Conservation (phyloP, 768 basidiomycete genomes). For the Exidia glandulosa region DNA sequence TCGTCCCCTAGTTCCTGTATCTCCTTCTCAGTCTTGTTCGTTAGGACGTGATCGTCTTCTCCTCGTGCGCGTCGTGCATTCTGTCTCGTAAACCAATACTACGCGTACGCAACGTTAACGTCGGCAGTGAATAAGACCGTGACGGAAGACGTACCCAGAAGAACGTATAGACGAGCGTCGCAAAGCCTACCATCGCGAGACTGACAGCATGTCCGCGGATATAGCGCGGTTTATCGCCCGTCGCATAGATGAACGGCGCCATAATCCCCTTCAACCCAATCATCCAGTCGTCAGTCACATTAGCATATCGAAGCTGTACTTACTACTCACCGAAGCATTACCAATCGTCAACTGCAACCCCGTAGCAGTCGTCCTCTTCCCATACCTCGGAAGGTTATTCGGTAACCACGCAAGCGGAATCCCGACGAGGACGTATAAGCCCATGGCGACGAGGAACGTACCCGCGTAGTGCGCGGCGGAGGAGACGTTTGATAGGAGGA, state of each 20-base stretch:
- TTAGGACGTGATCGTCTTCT: background rate
- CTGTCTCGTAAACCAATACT: background rate
- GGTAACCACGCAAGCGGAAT: conserved; percentile 2
- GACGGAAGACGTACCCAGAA: background rate
- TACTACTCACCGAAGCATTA: background rate
- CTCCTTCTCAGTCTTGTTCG: background rate
- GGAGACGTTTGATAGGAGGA: background rate
- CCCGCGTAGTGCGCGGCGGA: background rate
- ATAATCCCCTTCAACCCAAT: background rate
- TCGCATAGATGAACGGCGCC: conserved; percentile 4
- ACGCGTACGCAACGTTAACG: background rate
- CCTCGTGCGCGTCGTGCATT: conserved; percentile 1
- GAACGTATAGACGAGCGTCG: background rate
- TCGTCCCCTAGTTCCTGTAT: conserved; percentile 3
- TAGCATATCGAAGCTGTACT: background rate
- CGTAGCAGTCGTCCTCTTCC: conserved; percentile 1
- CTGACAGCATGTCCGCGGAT: background rate
- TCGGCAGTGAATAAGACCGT: background rate
- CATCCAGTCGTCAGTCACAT: background rate
- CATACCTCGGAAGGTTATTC: conserved; percentile 1
- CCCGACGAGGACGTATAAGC: conserved; percentile 4
- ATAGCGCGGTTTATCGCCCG: background rate
- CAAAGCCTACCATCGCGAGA: background rate
- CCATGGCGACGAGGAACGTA: conserved; percentile 1
- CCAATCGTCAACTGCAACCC: conserved; percentile 3